These are phyloP conservation scores for Pestalotiopsis fici DNA, from an alignment of 2,329 filamentous ascomycete species.

Conservation along the genomic window DNA sequence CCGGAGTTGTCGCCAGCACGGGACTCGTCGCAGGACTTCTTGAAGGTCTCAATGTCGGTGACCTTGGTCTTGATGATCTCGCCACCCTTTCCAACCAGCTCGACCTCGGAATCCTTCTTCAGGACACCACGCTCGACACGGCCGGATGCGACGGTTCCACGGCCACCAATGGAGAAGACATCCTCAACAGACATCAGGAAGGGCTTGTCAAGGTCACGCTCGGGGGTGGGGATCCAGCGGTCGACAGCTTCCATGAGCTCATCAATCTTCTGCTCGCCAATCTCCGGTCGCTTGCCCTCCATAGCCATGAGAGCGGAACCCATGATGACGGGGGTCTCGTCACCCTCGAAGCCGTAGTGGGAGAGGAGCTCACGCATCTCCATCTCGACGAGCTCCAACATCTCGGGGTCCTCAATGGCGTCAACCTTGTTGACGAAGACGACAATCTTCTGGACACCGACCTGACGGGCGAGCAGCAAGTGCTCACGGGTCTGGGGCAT, in stretches of 20 bases:
- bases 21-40: constrained; percentile 98
- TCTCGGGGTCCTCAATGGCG: constrained; percentile 94
- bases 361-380: constrained; percentile 97
- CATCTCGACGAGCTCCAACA: constrained; percentile 99
- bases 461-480: constrained; percentile 94
- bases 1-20: constrained; percentile 97
- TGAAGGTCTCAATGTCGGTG: constrained; percentile 99
- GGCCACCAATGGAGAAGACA: constrained; percentile 86
- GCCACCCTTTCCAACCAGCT: constrained; percentile 85
- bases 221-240: constrained; percentile 92
- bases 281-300: constrained; percentile 82
- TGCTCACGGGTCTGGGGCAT: constrained; percentile 99
- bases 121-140: constrained; percentile 94
- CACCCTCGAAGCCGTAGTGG: constrained; percentile 95
- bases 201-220: constrained; percentile 94
- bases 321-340: constrained; percentile 96
- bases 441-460: constrained; percentile 96
- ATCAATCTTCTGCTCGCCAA: constrained; percentile 86
- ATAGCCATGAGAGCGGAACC: constrained; percentile 95
- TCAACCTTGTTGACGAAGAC: constrained; percentile 99
- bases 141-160: constrained; percentile 94
- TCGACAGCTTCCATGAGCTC: constrained; percentile 90
- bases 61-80: constrained; percentile 96
- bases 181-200: constrained; percentile 99
- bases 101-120: constrained; percentile 93